Base-by-base conservation (phyloP, 2,329 filamentous ascomycete genomes). In the Paraphaeosphaeria sporulosa region DNA sequence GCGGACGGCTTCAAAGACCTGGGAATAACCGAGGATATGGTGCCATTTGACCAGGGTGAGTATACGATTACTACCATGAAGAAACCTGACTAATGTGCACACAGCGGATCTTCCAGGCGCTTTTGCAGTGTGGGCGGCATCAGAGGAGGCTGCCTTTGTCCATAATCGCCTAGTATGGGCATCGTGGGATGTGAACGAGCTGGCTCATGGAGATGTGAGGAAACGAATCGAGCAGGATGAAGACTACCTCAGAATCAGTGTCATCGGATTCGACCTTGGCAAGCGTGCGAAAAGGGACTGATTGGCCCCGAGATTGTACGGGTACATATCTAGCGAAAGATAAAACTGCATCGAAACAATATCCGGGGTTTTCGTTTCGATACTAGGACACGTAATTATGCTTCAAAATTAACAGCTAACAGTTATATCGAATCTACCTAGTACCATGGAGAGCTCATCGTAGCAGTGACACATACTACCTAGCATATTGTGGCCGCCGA, bases 121-220 rank as follows among this genome's bases (percentile, higher is more conserved):
- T 48, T 75, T 75, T 58, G 64, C 65, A 12, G 70, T 82, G 2
- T 82, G 79, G 80, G 62, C 79, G 4, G 71, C 76, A 1, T 74
- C 71, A 17, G 61, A 72, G 2, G 78, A 82, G 64, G 78, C 76
- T 1, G 65, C 68, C 0, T 81, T 81, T 53, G 60, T 82, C 27
- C 74, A 76, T 60, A 79, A 79, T 1, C 67, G 76, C 12, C 76
- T 68, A 59, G 65, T 79, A 6, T 78, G 73, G 70, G 70, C 72
- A 1, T 73, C 77, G 36, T 81, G 79, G 78, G 79, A 82, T 70
- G 78, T 81, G 4, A 71, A 78, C n/a, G 79, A 82, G 61, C 60
- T 80, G 53, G 53, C 66, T 15, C 59, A 23, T 5, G 57, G 57
- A 4, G 60, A 59, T 10, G 12, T 57, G 12, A 61, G 57, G 27